A percentile compares a stretch with the other conserved stretches of the same genome.
Conservation (phyloP, 768 basidiomycete genomes). For the Gautieria morchelliformis region DNA sequence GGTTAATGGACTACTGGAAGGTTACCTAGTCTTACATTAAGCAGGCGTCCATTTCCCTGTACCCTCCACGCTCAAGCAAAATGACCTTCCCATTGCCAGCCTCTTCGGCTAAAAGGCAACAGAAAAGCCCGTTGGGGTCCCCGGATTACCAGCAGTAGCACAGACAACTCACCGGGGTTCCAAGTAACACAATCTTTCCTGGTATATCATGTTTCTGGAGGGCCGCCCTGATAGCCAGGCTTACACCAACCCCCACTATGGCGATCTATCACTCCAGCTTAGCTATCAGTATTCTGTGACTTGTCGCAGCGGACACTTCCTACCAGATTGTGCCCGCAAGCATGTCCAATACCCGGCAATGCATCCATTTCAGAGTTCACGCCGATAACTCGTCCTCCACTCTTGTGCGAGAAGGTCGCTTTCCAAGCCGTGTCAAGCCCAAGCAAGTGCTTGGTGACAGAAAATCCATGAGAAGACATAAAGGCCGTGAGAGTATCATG, state of each 20-base stretch:
- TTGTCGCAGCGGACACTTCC: neutral
- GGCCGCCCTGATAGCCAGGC: conserved; percentile 16
- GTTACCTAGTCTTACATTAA: conserved; percentile 10
- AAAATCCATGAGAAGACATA: conserved; percentile 18
- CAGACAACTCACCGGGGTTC: conserved; percentile 21
- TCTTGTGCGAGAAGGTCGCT: conserved; percentile 16
- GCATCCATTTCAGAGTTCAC: conserved; percentile 28
- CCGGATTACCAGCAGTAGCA: too few relatives aligned
- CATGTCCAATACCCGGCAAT: conserved; percentile 47
- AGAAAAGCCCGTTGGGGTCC: too few relatives aligned
- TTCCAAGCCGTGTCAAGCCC: conserved; percentile 21
- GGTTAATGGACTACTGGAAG: neutral
- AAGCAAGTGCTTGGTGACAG: conserved; percentile 18
- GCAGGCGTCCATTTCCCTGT: conserved; percentile 63
- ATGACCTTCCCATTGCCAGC: conserved; percentile 67
- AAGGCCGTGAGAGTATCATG: conserved; percentile 19
- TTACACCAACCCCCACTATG: conserved; percentile 20
- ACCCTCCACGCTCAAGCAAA: conserved; percentile 66
- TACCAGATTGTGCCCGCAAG: conserved; percentile 21
- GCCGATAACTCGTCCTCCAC: conserved; percentile 15
- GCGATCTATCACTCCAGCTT: conserved; percentile 14
- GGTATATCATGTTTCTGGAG: conserved; percentile 17
- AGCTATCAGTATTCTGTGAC: conserved; percentile 13
- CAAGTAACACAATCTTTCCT: conserved; percentile 19
- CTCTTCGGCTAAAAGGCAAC: conserved; percentile 76